Evolutionary conservation across 2,329 filamentous ascomycete genomes (phyloP).

Genomic region (Cercospora berteroae): DNA sequence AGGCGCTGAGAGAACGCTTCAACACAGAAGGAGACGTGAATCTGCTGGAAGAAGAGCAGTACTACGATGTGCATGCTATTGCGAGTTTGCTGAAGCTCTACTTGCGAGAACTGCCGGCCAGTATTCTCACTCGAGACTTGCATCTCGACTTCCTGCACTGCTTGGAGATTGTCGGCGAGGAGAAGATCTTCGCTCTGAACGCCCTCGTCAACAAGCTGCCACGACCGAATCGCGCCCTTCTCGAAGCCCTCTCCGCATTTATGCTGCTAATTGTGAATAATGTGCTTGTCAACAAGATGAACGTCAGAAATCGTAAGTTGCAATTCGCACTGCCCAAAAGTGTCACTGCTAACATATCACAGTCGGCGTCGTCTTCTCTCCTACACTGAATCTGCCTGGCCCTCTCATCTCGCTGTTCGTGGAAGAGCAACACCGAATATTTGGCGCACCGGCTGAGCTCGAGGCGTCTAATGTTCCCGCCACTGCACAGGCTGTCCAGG

Average conservation of each 20-base stretch:
- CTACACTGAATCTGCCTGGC: slow-evolving; percentile 92
- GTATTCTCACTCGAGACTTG: slow-evolving; percentile 85
- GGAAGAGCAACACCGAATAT: slow-evolving; percentile 84
- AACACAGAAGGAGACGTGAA: slow-evolving; percentile 91
- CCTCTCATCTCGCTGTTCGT: slow-evolving; percentile 92
- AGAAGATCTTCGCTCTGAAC: slow-evolving; percentile 72
- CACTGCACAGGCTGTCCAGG: slow-evolving; percentile 29
- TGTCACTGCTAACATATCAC: slow-evolving; percentile 21
- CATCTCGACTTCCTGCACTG: slow-evolving; percentile 78
- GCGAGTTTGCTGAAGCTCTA: slow-evolving; percentile 93
- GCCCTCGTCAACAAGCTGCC: slow-evolving; percentile 79
- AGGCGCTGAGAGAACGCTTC: slow-evolving; percentile 85
- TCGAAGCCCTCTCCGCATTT: slow-evolving; percentile 83
- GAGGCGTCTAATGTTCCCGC: slow-evolving; percentile 8
- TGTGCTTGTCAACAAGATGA: slow-evolving; percentile 93
- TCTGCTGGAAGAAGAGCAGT: slow-evolving; percentile 72
- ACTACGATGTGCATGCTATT: slow-evolving; percentile 93
- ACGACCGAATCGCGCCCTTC: slow-evolving; percentile 72
- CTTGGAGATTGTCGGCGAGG: slow-evolving; percentile 67
- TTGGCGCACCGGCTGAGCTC: slow-evolving; percentile 56
- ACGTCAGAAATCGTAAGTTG: slow-evolving; percentile 69
- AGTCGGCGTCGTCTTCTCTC: slow-evolving; percentile 96
- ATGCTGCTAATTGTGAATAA: slow-evolving; percentile 91
- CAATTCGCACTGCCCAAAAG: background rate
- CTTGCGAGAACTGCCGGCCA: slow-evolving; percentile 84